These are phyloP conservation scores for Creolimax fragrantissima DNA, from an alignment of 78 protist genomes.

Conservation along the genomic window DNA sequence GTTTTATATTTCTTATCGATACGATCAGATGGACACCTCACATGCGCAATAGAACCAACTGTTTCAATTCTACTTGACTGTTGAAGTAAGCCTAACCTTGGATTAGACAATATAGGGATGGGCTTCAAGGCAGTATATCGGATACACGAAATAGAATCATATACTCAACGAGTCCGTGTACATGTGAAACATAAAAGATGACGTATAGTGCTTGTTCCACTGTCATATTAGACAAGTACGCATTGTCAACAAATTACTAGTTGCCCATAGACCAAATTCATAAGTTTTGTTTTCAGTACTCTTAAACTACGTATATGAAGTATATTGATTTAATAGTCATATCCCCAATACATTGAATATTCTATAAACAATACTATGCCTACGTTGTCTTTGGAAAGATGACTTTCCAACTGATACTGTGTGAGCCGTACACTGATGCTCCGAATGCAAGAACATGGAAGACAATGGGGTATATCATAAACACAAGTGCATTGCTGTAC, in stretches of 20 bases:
- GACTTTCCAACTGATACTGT: neutral
- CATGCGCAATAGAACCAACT: too few species aligned
- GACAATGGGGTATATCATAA: neutral
- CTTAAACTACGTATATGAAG: neutral
- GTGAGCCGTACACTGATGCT: neutral
- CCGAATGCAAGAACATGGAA: neutral
- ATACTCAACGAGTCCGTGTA: too few species aligned
- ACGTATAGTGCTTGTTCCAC: too few species aligned
- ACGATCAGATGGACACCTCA: too few species aligned
- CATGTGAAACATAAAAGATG: too few species aligned
- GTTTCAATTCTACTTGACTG: too few species aligned
- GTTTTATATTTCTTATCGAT: too few species aligned
- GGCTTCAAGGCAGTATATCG: too few species aligned
- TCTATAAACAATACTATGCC: neutral
- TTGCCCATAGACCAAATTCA: neutral
- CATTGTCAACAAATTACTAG: neutral
- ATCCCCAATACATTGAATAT: neutral
- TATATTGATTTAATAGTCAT: neutral
- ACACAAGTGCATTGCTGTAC: neutral
- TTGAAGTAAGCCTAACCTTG: too few species aligned
- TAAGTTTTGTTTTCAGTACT: neutral
- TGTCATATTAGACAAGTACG: neutral
- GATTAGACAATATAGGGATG: too few species aligned
- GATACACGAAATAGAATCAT: too few species aligned
- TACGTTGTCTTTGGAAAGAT: neutral